Conservation (phyloP, 2,329 filamentous ascomycete genomes). For the Ambrosiella xylebori region DNA sequence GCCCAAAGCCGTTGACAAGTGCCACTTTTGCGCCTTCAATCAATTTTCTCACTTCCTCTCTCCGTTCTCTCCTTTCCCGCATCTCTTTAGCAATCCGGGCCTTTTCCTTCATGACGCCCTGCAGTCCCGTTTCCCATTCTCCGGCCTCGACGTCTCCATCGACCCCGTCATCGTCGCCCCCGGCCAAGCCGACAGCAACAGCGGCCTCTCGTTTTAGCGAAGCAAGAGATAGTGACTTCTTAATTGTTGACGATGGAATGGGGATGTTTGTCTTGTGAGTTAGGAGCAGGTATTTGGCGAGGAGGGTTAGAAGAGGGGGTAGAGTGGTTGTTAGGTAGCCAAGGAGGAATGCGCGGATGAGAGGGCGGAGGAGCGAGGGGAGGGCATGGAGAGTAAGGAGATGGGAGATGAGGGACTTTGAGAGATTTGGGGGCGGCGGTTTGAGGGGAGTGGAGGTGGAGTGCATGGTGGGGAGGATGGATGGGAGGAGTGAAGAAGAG, state of each 20-base stretch:
- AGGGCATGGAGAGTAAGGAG: conserved; percentile 19
- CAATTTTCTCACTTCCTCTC: neutral
- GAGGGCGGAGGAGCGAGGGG: conserved; percentile 34
- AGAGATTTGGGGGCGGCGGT: neutral
- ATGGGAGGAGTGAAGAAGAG: neutral
- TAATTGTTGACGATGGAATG: neutral
- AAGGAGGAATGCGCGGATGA: conserved; percentile 41
- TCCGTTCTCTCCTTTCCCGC: neutral
- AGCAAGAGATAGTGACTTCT: neutral
- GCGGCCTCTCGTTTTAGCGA: conserved; percentile 1
- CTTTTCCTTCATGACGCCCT: neutral
- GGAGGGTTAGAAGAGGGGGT: conserved; percentile 28
- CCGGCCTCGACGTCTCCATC: neutral
- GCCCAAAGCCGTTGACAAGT: conserved; percentile 33
- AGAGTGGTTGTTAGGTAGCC: conserved; percentile 34
- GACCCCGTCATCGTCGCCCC: neutral
- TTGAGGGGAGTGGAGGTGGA: neutral
- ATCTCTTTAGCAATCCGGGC: neutral
- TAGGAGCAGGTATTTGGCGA: conserved; percentile 26
- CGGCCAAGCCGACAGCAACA: neutral
- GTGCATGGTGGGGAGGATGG: neutral
- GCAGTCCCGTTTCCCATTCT: neutral
- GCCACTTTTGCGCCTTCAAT: conserved; percentile 19
- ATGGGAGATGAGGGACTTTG: conserved; percentile 10
- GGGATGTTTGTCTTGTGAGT: no score